Evolutionary conservation across 2,329 filamentous ascomycete species (phyloP).

Genomic region (Fusarium sp.): DNA sequence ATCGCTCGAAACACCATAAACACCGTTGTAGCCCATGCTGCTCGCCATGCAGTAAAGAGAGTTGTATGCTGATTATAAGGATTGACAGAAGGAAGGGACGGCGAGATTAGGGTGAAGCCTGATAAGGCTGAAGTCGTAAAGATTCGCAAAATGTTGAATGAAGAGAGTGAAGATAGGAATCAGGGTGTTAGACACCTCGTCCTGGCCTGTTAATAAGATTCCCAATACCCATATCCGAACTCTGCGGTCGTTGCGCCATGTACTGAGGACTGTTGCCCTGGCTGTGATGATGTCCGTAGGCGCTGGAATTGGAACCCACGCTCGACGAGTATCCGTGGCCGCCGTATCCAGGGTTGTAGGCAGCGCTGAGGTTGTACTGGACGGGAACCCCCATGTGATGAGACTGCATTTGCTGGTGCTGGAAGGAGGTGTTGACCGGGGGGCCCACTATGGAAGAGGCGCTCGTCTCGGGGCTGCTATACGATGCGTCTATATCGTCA

Average conservation of each 20-base stretch:
- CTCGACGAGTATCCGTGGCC: conserved; percentile 65
- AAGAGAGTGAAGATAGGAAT: background rate
- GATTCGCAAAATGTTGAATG: background rate
- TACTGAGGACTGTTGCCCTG: conserved; percentile 60
- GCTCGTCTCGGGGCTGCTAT: conserved; percentile 66
- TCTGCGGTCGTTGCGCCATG: conserved; percentile 62
- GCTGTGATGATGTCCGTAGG: conserved; percentile 47
- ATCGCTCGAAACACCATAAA: conserved; percentile 35
- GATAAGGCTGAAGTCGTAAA: conserved; percentile 1
- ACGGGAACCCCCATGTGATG: conserved; percentile 41
- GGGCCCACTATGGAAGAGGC: conserved; percentile 55
- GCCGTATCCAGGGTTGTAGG: conserved; percentile 42
- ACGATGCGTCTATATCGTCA: conserved; percentile 69
- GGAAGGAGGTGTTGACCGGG: conserved; percentile 52
- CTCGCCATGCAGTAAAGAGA: conserved; percentile 40
- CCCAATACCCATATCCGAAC: conserved; percentile 71
- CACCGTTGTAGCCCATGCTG: conserved; percentile 29
- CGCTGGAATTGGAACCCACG: conserved; percentile 61
- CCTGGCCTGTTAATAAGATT: conserved; percentile 66
- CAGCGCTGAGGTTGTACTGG: conserved; percentile 43
- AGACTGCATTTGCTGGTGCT: conserved; percentile 46
- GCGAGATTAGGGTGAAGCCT: conserved; percentile 17
- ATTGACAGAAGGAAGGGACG: conserved; percentile 41
- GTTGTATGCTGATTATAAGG: conserved; percentile 22
- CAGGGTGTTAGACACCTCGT: conserved; percentile 37